A percentile compares a stretch with the other conserved stretches of the same genome.
Conservation (phyloP, 306 rosid species). For the Prunus salicina region DNA sequence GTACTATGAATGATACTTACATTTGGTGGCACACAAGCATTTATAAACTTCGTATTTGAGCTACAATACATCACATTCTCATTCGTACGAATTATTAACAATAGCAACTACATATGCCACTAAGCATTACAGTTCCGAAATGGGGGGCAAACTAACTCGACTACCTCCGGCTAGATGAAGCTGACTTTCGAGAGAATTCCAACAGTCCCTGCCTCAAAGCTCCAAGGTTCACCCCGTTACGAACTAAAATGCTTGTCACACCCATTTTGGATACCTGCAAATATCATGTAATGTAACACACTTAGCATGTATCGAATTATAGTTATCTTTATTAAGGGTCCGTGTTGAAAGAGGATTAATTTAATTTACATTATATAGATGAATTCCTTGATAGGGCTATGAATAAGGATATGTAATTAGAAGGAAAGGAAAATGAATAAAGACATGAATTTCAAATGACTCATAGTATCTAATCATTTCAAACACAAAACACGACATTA, state of each 20-base stretch:
- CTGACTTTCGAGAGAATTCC: conserved; percentile 47
- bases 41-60: neutral
- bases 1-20: neutral
- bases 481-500: no score
- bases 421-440: neutral
- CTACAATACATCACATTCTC: neutral
- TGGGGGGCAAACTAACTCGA: conserved; percentile 25
- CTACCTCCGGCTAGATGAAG: conserved; percentile 46
- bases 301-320: neutral
- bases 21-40: neutral
- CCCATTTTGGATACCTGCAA: conserved; percentile 64
- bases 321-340: no score
- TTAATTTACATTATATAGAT: no score
- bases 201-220: conserved; percentile 59
- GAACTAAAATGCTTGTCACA: conserved; percentile 69
- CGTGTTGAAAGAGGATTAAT: no score
- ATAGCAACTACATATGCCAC: neutral
- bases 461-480: neutral
- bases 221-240: conserved; percentile 57
- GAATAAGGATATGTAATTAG: no score
- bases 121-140: neutral
- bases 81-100: neutral
- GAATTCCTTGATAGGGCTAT: no score
- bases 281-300: conserved; percentile 3
- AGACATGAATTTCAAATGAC: neutral